Conservation (phyloP, 129 eudicot genomes). For the Helichrysum umbraculigerum region DNA sequence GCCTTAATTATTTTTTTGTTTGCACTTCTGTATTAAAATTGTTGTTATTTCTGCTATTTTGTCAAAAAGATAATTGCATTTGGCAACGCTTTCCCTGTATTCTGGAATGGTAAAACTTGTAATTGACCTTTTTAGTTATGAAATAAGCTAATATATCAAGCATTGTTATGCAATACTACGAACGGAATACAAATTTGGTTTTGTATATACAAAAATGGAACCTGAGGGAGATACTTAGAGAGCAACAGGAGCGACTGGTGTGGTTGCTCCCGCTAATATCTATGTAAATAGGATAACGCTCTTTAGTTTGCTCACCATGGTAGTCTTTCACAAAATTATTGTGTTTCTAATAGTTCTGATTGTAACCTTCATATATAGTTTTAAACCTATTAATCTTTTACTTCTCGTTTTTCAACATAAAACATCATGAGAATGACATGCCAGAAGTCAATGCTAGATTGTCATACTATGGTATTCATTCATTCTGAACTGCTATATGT, state of each 20-base stretch:
- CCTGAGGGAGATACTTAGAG: too few species aligned
- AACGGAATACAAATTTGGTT: too few species aligned
- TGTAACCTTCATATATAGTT: too few species aligned
- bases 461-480: slow-evolving; percentile 1
- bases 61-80: background rate
- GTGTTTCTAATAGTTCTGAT: too few species aligned
- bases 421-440: background rate
- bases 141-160: background rate
- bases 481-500: slow-evolving; percentile 10
- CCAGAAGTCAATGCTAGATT: background rate
- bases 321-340: background rate
- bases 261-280: too few species aligned
- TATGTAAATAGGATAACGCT: too few species aligned
- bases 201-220: too few species aligned
- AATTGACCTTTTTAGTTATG: background rate
- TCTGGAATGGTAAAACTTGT: background rate
- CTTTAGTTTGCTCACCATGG: background rate
- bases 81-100: background rate
- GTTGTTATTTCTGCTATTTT: background rate
- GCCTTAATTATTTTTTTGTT: background rate
- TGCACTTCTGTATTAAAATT: background rate
- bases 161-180: too few species aligned
- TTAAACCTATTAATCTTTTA: background rate
- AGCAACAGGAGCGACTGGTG: too few species aligned
- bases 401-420: background rate